Evolutionary conservation across 2,329 filamentous ascomycete species (phyloP).

Genomic region (Basipetospora chlamydospora): DNA sequence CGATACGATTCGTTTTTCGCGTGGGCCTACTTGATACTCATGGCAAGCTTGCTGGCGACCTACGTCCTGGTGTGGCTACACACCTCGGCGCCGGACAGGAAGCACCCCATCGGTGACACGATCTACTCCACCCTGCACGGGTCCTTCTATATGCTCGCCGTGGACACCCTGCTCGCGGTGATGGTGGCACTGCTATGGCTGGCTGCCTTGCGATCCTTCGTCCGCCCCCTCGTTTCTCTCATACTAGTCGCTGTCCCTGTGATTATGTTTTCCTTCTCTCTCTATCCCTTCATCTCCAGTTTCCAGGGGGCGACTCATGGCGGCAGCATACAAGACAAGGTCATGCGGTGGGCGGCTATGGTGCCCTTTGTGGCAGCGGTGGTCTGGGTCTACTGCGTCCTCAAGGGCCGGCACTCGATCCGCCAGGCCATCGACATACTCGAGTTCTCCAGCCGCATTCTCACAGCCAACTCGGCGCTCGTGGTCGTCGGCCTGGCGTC

Average conservation of each 20-base stretch:
- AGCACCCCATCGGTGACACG: conserved; percentile 72
- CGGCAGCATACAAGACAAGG: conserved; percentile 66
- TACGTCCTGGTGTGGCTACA: conserved; percentile 85
- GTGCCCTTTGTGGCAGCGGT: conserved; percentile 60
- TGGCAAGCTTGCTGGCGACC: conserved; percentile 74
- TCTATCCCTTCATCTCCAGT: conserved; percentile 84
- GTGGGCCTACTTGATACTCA: conserved; percentile 71
- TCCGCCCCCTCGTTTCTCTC: conserved; percentile 65
- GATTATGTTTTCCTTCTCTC: conserved; percentile 73
- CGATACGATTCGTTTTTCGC: conserved; percentile 85
- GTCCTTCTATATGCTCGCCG: conserved; percentile 77
- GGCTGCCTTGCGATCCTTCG: conserved; percentile 73
- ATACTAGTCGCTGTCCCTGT: conserved; percentile 75
- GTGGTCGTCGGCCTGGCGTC: conserved; percentile 71
- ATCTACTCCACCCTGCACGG: conserved; percentile 80
- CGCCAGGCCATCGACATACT: conserved; percentile 75
- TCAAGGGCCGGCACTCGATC: conserved; percentile 66
- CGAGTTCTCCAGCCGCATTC: conserved; percentile 80
- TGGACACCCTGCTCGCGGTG: conserved; percentile 83
- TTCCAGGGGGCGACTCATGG: conserved; percentile 66
- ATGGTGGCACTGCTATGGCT: conserved; percentile 85
- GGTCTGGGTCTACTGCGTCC: conserved; percentile 73
- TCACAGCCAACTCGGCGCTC: conserved; percentile 71
- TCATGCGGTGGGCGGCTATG: conserved; percentile 77
- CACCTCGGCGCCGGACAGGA: conserved; percentile 53